Evolutionary conservation across 2,329 filamentous ascomycete genomes (phyloP).

Genomic region (Nigrospora osmanthi): DNA sequence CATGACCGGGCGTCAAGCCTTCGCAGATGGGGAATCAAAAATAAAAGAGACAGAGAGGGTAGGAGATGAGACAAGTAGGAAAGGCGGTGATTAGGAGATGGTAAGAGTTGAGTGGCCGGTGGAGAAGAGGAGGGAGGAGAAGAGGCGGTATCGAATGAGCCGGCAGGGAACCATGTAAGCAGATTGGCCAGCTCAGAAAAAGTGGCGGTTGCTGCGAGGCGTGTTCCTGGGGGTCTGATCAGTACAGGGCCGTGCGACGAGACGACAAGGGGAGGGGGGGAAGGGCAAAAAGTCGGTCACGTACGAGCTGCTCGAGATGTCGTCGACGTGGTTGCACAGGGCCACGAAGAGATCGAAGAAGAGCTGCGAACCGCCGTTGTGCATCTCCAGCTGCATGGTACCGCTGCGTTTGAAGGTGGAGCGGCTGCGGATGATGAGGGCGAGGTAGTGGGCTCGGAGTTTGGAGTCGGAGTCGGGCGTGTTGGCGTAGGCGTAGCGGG

Average conservation of each 20-base stretch:
- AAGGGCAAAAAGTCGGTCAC: slow-evolving; percentile 12
- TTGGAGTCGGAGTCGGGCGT: slow-evolving; percentile 89
- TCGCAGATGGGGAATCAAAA: too few relatives aligned
- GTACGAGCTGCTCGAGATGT: slow-evolving; percentile 37
- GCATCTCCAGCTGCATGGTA: slow-evolving; percentile 95
- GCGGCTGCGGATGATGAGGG: slow-evolving; percentile 82
- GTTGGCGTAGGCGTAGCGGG: slow-evolving; percentile 83
- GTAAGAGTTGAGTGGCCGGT: too few relatives aligned
- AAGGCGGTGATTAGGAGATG: too few relatives aligned
- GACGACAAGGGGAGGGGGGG: too few relatives aligned
- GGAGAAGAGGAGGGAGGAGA: slow-evolving; percentile 1
- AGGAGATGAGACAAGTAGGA: too few relatives aligned
- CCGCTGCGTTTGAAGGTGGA: slow-evolving; percentile 88
- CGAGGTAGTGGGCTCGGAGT: slow-evolving; percentile 82
- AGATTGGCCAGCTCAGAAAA: slow-evolving; percentile 13
- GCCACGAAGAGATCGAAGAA: slow-evolving; percentile 95
- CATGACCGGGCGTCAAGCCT: too few relatives aligned
- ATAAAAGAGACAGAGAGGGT: too few relatives aligned
- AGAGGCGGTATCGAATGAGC: not conserved
- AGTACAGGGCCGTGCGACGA: not conserved
- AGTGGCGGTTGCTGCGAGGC: slow-evolving; percentile 37
- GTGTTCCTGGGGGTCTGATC: slow-evolving; percentile 25
- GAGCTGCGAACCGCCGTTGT: slow-evolving; percentile 68
- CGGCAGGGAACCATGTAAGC: not conserved
- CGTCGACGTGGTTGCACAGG: slow-evolving; percentile 82